Base-by-base conservation (phyloP, 768 basidiomycete species). In the Fistulinella prunicolor region DNA sequence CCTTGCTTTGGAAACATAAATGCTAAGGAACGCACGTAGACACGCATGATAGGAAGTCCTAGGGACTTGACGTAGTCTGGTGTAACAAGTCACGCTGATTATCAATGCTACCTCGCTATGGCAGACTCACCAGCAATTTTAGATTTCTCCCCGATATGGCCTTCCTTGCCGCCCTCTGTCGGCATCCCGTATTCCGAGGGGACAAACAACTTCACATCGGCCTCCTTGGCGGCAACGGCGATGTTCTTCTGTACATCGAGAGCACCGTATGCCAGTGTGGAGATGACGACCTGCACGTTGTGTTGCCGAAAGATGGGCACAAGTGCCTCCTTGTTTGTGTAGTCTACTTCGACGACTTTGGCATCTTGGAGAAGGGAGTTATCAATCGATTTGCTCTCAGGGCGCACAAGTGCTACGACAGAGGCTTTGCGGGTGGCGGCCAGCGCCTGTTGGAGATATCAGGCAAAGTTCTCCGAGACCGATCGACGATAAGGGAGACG, bases 101-200 rank as follows among this genome's bases (percentile, higher is more conserved):
- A 24, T 42, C 23, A 38, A 30, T 4, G 28, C 28, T 5, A 29
- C 9, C 3, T 23, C 9, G 4, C 3, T 2, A 16, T 17, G 23
- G 38, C 7, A 22, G 28, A 51, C 62, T 42, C 24, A 62, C 70
- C 57, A 26, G 61, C 68, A 41, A 70, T 44, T 30, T 57, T 42
- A 20, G 62, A 58, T 44, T 72, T 72, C 46, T 45, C 40, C 24
- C 13, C 54, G 40, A 57, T 40, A 14, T 46, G 47, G 9, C 67
- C 65, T 0, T 60, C 63, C 29, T 60, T 64, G 6, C 58, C 58
- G 3, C 65, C 72, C 20, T 64, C 62, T 0, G 63, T 72, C 13
- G 68, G 61, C 53, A 69, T 58, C 19, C 71, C 68, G 24, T 57
- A 73, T 46, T 73, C 72, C 17, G 63, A 65, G 12, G 71, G 69